Percentiles rank a stretch among this genome's conserved stretches.
These are phyloP conservation scores for Selaginella moellendorffii DNA, from an alignment of 75 land plant genomes.

Conservation along the genomic window DNA sequence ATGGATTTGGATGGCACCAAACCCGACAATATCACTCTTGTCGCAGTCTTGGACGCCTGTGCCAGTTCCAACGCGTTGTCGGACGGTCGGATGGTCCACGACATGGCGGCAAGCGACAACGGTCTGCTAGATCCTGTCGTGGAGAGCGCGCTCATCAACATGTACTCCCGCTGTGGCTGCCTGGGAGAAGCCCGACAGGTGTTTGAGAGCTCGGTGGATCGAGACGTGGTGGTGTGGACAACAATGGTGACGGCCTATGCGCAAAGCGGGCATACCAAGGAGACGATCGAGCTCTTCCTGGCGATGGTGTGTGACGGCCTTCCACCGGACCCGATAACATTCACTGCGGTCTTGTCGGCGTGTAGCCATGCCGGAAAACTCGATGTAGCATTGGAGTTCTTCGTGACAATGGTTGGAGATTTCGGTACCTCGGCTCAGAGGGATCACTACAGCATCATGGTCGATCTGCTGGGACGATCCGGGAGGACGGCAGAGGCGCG, in stretches of 20 bases:
- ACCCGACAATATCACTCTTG: too few relatives aligned
- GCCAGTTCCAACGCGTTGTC: slow-evolving; percentile 20
- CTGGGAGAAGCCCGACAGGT: not conserved
- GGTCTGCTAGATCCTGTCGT: slow-evolving; percentile 15
- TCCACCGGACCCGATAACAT: slow-evolving; percentile 30
- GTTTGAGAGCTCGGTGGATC: slow-evolving; percentile 7
- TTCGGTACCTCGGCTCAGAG: slow-evolving; percentile 27
- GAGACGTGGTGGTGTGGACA: slow-evolving; percentile 22
- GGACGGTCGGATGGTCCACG: slow-evolving; percentile 33
- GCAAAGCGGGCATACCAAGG: not conserved
- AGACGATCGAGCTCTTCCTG: not conserved
- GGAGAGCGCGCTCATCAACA: not conserved
- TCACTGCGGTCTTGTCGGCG: slow-evolving; percentile 31
- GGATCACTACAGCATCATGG: slow-evolving; percentile 50
- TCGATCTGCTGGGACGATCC: slow-evolving; percentile 60
- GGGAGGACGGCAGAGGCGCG: slow-evolving; percentile 43
- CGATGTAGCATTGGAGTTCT: slow-evolving; percentile 28
- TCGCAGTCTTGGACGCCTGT: slow-evolving; percentile 36
- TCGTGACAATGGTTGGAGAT: slow-evolving; percentile 19
- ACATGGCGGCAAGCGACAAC: slow-evolving; percentile 18
- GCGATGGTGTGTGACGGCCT: slow-evolving; percentile 8
- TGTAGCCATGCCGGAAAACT: slow-evolving; percentile 36
- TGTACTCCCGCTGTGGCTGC: slow-evolving; percentile 13
- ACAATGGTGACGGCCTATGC: slow-evolving; percentile 34
- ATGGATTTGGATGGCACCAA: too few relatives aligned